phyloP scores from a whole-genome alignment of 176 grass and related monocot genomes.

The Eragrostis nindensis region DNA sequence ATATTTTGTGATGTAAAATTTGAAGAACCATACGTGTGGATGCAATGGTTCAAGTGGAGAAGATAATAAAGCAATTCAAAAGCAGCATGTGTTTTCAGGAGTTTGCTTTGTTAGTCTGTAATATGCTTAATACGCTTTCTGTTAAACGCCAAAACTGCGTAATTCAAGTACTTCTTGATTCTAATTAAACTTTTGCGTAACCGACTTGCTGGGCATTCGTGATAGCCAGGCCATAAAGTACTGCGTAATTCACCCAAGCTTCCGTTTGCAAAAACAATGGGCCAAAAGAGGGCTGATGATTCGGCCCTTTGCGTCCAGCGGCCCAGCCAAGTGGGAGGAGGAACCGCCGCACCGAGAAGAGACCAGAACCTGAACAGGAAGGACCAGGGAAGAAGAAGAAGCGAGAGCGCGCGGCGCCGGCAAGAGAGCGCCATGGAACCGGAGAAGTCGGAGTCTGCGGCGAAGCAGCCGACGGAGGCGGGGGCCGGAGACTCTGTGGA shows the following conservation, averaged over 20 bases:
- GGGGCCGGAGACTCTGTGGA: constrained; percentile 30
- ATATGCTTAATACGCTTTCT: too few species aligned
- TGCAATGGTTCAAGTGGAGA: neutral
- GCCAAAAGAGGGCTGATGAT: neutral
- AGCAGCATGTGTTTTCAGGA: neutral
- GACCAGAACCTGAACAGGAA: neutral
- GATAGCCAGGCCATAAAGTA: neutral
- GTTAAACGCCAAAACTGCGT: too few species aligned
- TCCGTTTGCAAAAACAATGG: too few species aligned
- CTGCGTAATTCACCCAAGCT: neutral
- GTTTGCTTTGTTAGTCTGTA: too few species aligned
- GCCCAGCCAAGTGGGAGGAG: neutral
- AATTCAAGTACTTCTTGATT: too few species aligned
- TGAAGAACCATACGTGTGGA: neutral
- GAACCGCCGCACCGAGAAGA: neutral
- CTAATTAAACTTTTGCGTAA: too few species aligned
- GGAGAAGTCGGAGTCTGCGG: constrained; percentile 16
- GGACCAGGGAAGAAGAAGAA: neutral
- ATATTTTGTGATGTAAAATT: neutral
- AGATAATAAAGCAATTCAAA: neutral
- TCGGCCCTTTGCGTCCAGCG: neutral
- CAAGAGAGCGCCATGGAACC: constrained; percentile 41
- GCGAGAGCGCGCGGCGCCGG: neutral
- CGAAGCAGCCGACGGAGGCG: constrained; percentile 41
- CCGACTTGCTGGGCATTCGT: too few species aligned